Conservation (phyloP, 192 early-diverging fungal species). For the Oehlia diaphana region DNA sequence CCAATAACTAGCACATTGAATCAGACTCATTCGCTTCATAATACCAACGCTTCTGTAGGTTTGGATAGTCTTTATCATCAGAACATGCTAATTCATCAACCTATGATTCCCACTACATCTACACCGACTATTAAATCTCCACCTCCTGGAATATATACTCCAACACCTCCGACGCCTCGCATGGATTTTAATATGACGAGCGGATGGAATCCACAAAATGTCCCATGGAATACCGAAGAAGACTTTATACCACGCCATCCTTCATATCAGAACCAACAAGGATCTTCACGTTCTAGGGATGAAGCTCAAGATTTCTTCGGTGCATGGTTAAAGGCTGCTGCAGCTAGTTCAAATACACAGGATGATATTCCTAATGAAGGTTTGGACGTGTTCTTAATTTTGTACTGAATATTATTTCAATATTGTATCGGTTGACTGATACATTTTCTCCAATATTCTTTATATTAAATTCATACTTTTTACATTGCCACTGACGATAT, state of each 20-base stretch:
- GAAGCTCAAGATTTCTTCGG: slow-evolving; percentile 61
- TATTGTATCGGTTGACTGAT: not conserved
- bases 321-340: slow-evolving; percentile 58
- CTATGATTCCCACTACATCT: not conserved
- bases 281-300: slow-evolving; percentile 27
- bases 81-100: slow-evolving; percentile 30
- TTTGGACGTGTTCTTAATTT: not conserved
- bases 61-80: slow-evolving; percentile 29
- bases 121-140: slow-evolving; percentile 42
- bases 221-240: slow-evolving; percentile 29
- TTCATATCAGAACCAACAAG: slow-evolving; percentile 33
- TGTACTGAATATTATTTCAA: slow-evolving; percentile 8
- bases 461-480: not conserved
- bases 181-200: slow-evolving; percentile 19
- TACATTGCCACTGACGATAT: not conserved
- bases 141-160: slow-evolving; percentile 45
- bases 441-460: not conserved
- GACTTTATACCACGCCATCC: slow-evolving; percentile 17
- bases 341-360: slow-evolving; percentile 31
- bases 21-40: slow-evolving; percentile 24
- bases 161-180: slow-evolving; percentile 4
- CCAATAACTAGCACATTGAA: slow-evolving; percentile 11
- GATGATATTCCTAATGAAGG: slow-evolving; percentile 25
- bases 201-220: slow-evolving; percentile 25
- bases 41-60: not conserved